Base-by-base conservation (phyloP, 352 stramenopile species). In the Phytophthora palmivora region DNA sequence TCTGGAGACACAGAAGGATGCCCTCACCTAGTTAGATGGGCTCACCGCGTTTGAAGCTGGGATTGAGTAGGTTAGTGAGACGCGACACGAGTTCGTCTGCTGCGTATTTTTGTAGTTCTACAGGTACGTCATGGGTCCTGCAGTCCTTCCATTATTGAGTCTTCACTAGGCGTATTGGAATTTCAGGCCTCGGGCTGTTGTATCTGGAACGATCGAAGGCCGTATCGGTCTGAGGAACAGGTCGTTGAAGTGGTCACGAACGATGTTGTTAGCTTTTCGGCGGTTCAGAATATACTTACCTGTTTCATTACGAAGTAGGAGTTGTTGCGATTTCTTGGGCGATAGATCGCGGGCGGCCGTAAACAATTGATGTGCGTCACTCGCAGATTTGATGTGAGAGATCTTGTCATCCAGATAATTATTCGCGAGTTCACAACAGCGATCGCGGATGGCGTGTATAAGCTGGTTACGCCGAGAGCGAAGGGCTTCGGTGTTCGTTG, bases 31-130 rank as follows among this genome's bases (percentile, higher is more conserved):
- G 21, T 10, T n/a, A 5, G 32, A 65, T 11, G 2, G 47, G 22
- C 14, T 53, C 18, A 2, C 28, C 47, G 6, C 16, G 11, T 18
- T 32, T 21, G 32, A 58, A 58, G 7, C 2, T 58, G 1, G 3
- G 58, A 22, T 48, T 57, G 1, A 58, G 47, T 1, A 58, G 15
- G 0, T 14, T 15, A 16, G 38, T 0, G 3, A 65, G 9, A 14
- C 15, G 14, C 0, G 26, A 22, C 6, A 39, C 39, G 1, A 65
- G 28, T 7, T 10, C 26, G 1, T 37, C 21, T 0, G 57, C 22
- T 4, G 2, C 46, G 7, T 58, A 65, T 24, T 57, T 65, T 12
- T 58, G 32, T 10, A 58, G 21, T 34, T 49, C 48, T 4, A 1
- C 57, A 0, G 41, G 57, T 4, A 53, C 48, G n/a, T 50, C 18